Evolutionary conservation across 129 eudicot genomes (phyloP).

Genomic region (Logfia minima): DNA sequence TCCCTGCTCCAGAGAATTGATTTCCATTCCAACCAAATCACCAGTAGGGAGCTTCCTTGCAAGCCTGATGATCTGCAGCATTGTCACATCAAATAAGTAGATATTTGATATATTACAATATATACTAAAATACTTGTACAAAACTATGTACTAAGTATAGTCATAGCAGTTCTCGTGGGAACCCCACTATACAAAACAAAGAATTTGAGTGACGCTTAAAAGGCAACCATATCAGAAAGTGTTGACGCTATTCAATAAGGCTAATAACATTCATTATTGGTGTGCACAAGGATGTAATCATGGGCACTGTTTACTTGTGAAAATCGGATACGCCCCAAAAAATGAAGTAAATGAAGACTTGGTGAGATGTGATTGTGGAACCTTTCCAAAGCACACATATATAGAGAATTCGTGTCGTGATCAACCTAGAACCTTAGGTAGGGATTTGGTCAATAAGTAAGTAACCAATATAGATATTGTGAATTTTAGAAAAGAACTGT

Average conservation of each 20-base stretch:
- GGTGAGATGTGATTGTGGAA: too few relatives aligned
- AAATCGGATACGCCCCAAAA: too few relatives aligned
- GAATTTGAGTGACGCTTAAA: background rate
- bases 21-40: constrained; percentile 54
- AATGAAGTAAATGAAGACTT: too few relatives aligned
- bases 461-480: background rate
- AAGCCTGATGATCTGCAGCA: constrained; percentile 72
- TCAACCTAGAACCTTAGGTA: background rate
- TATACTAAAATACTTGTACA: background rate
- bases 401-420: too few relatives aligned
- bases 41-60: constrained; percentile 94
- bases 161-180: background rate
- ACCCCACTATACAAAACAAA: too few relatives aligned
- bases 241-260: background rate
- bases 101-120: constrained; percentile 7
- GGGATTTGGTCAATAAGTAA: too few relatives aligned
- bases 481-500: too few relatives aligned
- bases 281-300: too few relatives aligned
- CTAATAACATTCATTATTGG: background rate
- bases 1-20: constrained; percentile 43
- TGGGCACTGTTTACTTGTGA: too few relatives aligned
- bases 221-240: background rate
- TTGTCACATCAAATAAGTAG: constrained; percentile 9
- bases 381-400: too few relatives aligned
- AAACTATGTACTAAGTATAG: background rate